phyloP scores from a whole-genome alignment of 116 monocot genomes.

The Trichopus zeylanicus region DNA sequence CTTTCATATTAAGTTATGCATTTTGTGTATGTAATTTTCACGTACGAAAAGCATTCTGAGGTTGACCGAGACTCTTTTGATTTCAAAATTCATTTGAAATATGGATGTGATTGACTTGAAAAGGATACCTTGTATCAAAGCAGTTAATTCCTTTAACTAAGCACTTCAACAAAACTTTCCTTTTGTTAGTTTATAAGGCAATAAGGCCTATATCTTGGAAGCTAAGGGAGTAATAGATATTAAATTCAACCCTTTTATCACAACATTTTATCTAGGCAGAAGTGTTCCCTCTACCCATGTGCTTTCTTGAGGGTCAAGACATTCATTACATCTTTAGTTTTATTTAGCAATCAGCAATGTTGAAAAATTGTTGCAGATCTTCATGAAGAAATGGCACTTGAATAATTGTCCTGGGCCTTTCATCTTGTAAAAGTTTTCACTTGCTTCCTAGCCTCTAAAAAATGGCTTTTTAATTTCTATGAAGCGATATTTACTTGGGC shows the following conservation, averaged over 20 bases:
- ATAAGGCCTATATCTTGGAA: background rate
- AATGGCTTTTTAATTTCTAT: background rate
- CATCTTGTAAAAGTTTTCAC: background rate
- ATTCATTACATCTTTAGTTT: background rate
- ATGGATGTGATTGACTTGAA: too few relatives aligned
- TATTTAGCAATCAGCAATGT: background rate
- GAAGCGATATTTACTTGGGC: background rate
- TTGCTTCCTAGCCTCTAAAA: background rate
- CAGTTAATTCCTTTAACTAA: too few relatives aligned
- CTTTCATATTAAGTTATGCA: background rate
- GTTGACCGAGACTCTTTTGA: background rate
- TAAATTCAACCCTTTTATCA: background rate
- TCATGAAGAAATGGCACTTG: background rate
- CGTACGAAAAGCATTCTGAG: too few relatives aligned
- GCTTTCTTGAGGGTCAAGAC: background rate
- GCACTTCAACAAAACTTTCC: too few relatives aligned
- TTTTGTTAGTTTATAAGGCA: too few relatives aligned
- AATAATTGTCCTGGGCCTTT: background rate
- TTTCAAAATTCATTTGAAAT: background rate
- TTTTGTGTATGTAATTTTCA: background rate
- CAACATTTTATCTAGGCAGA: background rate
- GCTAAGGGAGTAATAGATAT: too few relatives aligned
- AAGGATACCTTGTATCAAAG: too few relatives aligned
- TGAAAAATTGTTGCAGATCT: background rate
- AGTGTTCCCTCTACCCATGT: background rate